Evolutionary conservation across 768 basidiomycete species (phyloP), one percentile per base, ranked within the genome.

Genomic region (Boletellus sp.): DNA sequence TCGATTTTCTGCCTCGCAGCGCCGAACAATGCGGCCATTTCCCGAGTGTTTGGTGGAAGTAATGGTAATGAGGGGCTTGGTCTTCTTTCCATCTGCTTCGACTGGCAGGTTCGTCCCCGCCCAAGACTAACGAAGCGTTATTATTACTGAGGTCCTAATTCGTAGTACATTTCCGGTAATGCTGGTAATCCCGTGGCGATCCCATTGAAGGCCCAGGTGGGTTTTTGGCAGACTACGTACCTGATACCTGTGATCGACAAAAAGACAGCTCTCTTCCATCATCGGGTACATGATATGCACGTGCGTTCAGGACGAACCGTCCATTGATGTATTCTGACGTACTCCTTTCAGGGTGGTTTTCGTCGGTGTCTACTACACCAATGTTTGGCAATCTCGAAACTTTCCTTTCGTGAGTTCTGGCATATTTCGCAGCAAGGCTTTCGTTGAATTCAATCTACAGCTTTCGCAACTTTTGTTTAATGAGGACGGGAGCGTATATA

Each of bases 41-140:
- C 80, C 0, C 72, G 76, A 23, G 67, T 83, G 26, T 83, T 84
- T 56, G 83, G 83, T 45, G 83, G 83, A 35, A 79, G 75, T 34
- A 76, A 78, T 28, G 82, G 74, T 47, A 83, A 85, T 47, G 81
- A 84, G 62, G 82, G 83, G 7, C 73, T 84, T 36, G 83, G 81
- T 11, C 64, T 78, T 45, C 75, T 85, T 38, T 74, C 82, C 2
- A 60, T 84, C 35, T 81, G 72, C 53, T 66, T 85, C 13, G 83
- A 85, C 57, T 85, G 83, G 82, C 79, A 81, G 67, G 66, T 67
- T 48, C 1, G 73, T 43, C 32, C 72, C 35, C 60, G 74, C 47
- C 51, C 39, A 4, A 16, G 37, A 32, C 15, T 9, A 15, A 5
- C 3, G 2, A 2, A 1, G 0, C 32, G 16, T 15, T 16, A 12